Percentiles rank a stretch among this genome's conserved stretches.
phyloP scores from a whole-genome alignment of 768 basidiomycete genomes.

The Tulasnella sp. region DNA sequence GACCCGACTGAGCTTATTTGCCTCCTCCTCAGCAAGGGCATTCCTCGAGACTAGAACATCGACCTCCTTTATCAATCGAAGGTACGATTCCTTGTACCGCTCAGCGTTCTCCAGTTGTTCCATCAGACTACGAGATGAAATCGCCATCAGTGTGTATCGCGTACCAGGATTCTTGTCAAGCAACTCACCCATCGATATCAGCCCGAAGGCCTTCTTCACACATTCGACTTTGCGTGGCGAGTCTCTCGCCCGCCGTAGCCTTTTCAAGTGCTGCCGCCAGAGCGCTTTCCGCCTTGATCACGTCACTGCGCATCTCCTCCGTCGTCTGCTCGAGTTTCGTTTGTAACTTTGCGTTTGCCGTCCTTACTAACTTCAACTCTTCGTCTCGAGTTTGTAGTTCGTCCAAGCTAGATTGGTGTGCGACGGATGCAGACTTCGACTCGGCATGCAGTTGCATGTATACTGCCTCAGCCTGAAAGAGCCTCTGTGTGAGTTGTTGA shows the following conservation, averaged over 20 bases:
- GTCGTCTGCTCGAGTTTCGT: neutral
- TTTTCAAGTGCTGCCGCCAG: neutral
- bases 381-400: neutral
- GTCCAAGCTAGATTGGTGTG: neutral
- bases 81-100: neutral
- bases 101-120: neutral
- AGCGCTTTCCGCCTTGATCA: neutral
- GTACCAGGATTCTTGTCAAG: too few species aligned
- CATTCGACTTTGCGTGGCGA: neutral
- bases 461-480: neutral
- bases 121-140: neutral
- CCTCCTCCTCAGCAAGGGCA: slow-evolving; percentile 70
- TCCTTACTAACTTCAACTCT: neutral
- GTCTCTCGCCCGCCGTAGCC: neutral
- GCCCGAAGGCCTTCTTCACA: neutral
- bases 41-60: slow-evolving; percentile 56
- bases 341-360: neutral
- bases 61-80: slow-evolving; percentile 34
- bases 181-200: neutral
- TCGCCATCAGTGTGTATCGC: neutral
- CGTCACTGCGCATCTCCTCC: slow-evolving; percentile 1
- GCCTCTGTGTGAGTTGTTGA: neutral
- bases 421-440: neutral
- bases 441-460: neutral
- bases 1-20: slow-evolving; percentile 59